Evolutionary conservation across 768 basidiomycete species (phyloP), one percentile per base, ranked within the genome.

Genomic region (Exidia glandulosa): DNA sequence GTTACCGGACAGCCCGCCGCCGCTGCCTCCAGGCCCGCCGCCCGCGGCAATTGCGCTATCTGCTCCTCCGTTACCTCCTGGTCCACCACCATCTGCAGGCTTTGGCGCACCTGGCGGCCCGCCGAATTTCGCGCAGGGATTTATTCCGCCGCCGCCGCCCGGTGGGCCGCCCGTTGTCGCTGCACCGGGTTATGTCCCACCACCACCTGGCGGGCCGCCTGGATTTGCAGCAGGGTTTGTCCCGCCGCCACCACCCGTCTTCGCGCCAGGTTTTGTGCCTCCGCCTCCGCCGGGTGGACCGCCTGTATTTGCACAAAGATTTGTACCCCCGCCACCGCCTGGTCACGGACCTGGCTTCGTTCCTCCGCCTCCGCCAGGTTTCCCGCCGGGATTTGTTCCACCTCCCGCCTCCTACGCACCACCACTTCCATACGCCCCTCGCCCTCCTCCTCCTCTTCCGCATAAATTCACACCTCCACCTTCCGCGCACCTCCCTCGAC

Each of bases 351-450:
- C 57, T 34, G 45, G 1, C 37, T 29, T 34, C 9, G 23, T 50
- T 34, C 29, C 54, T 56, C 56, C 75, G 0, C 81, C 83, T 31
- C 86, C 87, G 30, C 82, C 82, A 1, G 86, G 85, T 4, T 86
- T 88, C 70, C 84, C 84, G 62, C 79, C 83, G 31, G 78, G 79
- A 7, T 54, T 66, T 37, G 30, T 57, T 70, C 37, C 70, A 69
- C 10, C 74, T 37, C 61, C 58, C 31, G 57, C 32, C n/a, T 57
- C 63, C 19, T 54, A 54, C 25, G 50, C 30, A 36, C 48, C 47
- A 65, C 61, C 59, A n/a, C 34, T 59, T 19, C 57, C 61, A 23
- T 58, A 68, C 32, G 59, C 68, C 13, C 64, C 68, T 31, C 62
- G 67, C 55, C 32, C 68, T 48, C 56, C 66, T 50, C 62, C 75